phyloP scores from a whole-genome alignment of 768 basidiomycete genomes.

The Lactarius deliciosus region DNA sequence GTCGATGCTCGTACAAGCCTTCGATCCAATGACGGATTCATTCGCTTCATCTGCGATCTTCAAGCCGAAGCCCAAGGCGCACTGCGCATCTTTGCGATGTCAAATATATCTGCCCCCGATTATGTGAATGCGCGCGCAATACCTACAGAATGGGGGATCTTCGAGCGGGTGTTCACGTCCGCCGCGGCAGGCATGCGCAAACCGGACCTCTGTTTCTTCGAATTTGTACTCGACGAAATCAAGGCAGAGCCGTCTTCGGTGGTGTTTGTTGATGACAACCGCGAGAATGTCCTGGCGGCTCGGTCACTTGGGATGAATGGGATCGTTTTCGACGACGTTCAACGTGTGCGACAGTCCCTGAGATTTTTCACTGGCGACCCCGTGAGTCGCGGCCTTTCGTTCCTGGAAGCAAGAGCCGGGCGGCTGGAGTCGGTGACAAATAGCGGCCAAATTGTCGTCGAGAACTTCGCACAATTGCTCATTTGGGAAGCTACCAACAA shows the following conservation, averaged over 20 bases:
- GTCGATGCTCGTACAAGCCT: no score
- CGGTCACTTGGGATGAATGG: no score
- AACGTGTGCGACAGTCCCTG: slow-evolving; percentile 28
- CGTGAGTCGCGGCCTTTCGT: slow-evolving; percentile 42
- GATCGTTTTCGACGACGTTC: no score
- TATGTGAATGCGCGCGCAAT: slow-evolving; percentile 47
- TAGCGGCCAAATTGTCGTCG: slow-evolving; percentile 34
- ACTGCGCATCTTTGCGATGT: slow-evolving; percentile 53
- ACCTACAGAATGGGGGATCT: slow-evolving; percentile 49
- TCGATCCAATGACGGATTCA: slow-evolving; percentile 18
- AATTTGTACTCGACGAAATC: slow-evolving; percentile 47
- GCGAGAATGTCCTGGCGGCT: no score
- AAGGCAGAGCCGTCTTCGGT: slow-evolving; percentile 30
- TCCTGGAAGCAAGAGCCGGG: slow-evolving; percentile 43
- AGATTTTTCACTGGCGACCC: slow-evolving; percentile 52
- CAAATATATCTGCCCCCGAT: slow-evolving; percentile 59
- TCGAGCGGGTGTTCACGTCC: slow-evolving; percentile 53
- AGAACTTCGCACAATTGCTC: no score
- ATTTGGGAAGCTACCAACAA: no score
- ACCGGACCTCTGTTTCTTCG: slow-evolving; percentile 54
- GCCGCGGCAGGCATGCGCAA: slow-evolving; percentile 54
- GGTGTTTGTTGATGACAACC: slow-evolving; percentile 58
- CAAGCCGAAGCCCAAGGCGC: slow-evolving; percentile 40
- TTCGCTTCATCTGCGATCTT: slow-evolving; percentile 47
- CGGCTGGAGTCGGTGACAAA: slow-evolving; percentile 47